Base-by-base conservation (phyloP, 2,329 filamentous ascomycete genomes). In the Mycosphaerella sp. region DNA sequence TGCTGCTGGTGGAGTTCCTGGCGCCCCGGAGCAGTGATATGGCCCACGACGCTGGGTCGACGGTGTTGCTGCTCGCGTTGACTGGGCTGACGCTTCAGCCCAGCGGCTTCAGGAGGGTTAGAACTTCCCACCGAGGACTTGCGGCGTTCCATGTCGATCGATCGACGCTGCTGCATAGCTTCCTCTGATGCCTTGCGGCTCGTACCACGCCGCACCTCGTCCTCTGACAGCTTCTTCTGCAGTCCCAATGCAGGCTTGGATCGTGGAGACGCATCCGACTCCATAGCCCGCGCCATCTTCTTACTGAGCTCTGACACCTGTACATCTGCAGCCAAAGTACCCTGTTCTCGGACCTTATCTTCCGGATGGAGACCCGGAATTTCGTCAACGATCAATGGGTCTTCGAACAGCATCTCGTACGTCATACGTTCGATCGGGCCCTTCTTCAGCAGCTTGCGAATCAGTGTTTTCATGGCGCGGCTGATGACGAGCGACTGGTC, bases 341-440 rank as follows among this genome's bases (percentile, higher is more conserved):
- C 48, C 21, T 53, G 63, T 31, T 66, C 58, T 29, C 61, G 59
- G n/a, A 64, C 61, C 44, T 59, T 57, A 53, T 71, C 69, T 53
- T 68, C 66, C 6, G 51, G 55, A 6, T 61, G 62, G 17, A 70
- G 59, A 7, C 65, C 66, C 34, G 67, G 66, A 32, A 70, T 69
- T 10, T 67, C 62, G 12, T 62, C 64, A 26, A 62, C 62, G 7
- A 65, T 57, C 3, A 68, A 61, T 10, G 65, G 73, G 66, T 92
- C 84, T 12, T 74, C 76, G 72, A 97, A 97, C 69, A 96, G 93
- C 59, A 86, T 83, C 48, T 89, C 84, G 63, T 96, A 97, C 53
- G 83, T 87, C 69, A 95, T 80, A 54, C 93, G 81, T 69, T 95
- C 89, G 4, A 88, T 82, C 0, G 93, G 89, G 56, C 85, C 92